Evolutionary conservation across 148 eudicot species (phyloP).

Genomic region (Fagopyrum homotropicum): DNA sequence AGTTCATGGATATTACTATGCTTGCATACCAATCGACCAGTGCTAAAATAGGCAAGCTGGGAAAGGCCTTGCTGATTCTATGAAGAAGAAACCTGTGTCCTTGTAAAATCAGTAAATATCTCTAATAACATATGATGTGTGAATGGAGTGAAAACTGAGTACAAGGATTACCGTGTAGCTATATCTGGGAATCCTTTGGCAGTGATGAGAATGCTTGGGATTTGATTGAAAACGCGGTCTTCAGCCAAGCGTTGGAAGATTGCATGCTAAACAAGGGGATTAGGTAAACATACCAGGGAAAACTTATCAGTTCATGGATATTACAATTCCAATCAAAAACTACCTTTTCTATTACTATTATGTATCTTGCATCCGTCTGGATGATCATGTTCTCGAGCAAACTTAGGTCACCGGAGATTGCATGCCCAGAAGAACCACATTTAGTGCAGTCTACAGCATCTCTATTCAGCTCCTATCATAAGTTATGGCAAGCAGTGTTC

Average conservation of each 20-base stretch:
- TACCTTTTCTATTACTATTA: conserved; percentile 94
- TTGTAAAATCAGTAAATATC: neutral
- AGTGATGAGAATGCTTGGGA: conserved; percentile 91
- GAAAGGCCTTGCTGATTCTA: conserved; percentile 66
- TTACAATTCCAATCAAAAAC: neutral
- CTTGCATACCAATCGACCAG: conserved; percentile 79
- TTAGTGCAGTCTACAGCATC: conserved; percentile 68
- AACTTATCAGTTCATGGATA: no score
- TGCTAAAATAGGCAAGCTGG: conserved; percentile 70
- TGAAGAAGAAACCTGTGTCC: conserved; percentile 78
- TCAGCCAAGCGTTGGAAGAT: conserved; percentile 93
- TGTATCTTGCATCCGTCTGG: conserved; percentile 89
- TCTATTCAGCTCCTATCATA: conserved; percentile 64
- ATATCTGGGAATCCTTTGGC: conserved; percentile 97
- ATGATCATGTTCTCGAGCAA: conserved; percentile 53
- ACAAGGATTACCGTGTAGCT: conserved; percentile 64
- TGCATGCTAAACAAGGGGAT: conserved; percentile 60
- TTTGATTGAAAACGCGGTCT: conserved; percentile 80
- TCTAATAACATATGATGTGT: neutral
- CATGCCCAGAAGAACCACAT: conserved; percentile 90
- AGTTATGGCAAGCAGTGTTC: neutral
- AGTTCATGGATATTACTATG: neutral
- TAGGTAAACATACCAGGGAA: neutral
- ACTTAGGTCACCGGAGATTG: conserved; percentile 78
- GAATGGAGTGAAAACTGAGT: neutral